Percentiles rank a stretch among this genome's conserved stretches.
These are phyloP conservation scores for Adansonia grandidieri DNA, from an alignment of 441 rosid species.

Conservation along the genomic window DNA sequence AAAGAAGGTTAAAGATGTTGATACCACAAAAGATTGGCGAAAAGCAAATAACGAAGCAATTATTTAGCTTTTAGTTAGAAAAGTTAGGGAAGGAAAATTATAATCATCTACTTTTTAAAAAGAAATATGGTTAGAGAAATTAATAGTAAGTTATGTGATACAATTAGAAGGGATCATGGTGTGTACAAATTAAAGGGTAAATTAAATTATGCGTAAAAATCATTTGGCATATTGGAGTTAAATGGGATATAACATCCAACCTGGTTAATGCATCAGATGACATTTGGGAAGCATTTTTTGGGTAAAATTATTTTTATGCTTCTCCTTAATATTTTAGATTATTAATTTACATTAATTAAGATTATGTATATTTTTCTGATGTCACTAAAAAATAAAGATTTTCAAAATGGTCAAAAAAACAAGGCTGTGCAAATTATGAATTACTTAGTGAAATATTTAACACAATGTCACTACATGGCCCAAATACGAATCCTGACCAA, in stretches of 20 bases:
- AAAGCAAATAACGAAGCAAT: neutral
- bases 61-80: no score
- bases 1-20: neutral
- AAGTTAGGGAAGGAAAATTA: neutral
- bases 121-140: neutral
- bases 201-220: neutral
- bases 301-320: no score
- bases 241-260: neutral
- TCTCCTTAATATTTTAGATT: no score
- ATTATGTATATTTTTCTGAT: no score
- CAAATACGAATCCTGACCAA: no score
- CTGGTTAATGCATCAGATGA: neutral
- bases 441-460: no score
- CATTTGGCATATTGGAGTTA: neutral
- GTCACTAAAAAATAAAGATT: no score
- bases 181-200: neutral
- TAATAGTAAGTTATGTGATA: neutral
- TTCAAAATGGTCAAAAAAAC: no score
- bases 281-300: no score
- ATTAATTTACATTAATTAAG: no score
- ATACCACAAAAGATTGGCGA: neutral
- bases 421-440: no score
- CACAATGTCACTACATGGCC: no score
- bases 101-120: neutral
- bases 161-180: neutral